Base-by-base conservation (phyloP, 208 protist genomes). In the Trypanosoma scelopori region DNA sequence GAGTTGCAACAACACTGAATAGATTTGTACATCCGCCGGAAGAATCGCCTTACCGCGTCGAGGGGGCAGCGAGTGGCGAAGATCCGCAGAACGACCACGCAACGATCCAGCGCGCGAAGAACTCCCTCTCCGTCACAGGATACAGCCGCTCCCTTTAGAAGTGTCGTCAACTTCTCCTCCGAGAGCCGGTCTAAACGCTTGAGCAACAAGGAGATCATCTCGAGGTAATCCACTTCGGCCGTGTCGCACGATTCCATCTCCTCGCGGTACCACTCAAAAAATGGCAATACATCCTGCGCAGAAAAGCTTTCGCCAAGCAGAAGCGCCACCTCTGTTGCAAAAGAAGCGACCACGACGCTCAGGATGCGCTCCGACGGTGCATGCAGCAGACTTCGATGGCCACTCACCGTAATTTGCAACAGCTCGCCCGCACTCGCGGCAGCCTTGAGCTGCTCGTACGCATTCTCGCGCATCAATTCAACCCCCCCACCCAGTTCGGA, bases 31-130 rank as follows among this genome's bases (percentile, higher is more conserved):
- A 71, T 22, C 27, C 65, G 46, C 35, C 67, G 48, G n/a, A 73
- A 73, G 25, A 73, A 73, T 30, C 67, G 48, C 22, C 18, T 45
- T 1, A 73, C 35, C 5, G 55, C 53, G 1, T 66, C 67, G 23
- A 66, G 53, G 16, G 67, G 67, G 9, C 58, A 59, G 45, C 51
- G 45, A 18, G 49, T 12, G 1, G 51, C 41, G n/a, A 58, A 28
- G 0, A 67, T 12, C 22, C 30, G 30, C 12, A 51, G 50, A 1
- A 37, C 28, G 16, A 46, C 58, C 15, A 50, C 25, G 27, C 41
- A 51, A 20, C 52, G 39, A 20, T 22, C 41, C 32, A 73, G 12
- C 3, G 47, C 22, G 4, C 42, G 23, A 41, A 65, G 1, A n/a
- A 39, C 51, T 13, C 23, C 52, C 16, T 62, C 22, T n/a, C 53